Base-by-base conservation (phyloP, 257 asterid species). In the Cruciata laevipes region DNA sequence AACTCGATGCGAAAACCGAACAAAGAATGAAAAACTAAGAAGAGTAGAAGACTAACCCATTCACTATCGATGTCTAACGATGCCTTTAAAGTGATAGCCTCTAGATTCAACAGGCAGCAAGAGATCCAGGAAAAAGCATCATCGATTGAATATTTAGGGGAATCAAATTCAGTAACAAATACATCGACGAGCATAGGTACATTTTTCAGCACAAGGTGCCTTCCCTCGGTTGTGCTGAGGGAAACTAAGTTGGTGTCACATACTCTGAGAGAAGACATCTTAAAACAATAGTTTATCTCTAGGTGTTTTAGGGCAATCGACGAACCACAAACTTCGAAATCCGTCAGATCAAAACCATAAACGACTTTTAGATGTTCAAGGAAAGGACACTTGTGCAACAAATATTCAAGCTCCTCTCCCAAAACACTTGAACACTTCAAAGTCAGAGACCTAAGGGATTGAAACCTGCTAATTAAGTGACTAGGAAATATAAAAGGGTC, bases 181-280 rank as follows among this genome's bases (percentile, higher is more conserved):
- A 86, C 67, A 61, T 80, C 83, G 10, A 68, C 78, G n/a, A 84
- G 89, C 86, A 73, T 80, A 2, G 83, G 81, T 38, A 80, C 83
- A 63, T 86, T 77, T 47, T 44, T 66, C 24, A 83, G 61, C 44
- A 70, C 24, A 35, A 86, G 71, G 2, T 0, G 3, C 13, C 0
- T 1, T 6, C 16, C n/a, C 1, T 4, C 3, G 3, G 75, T 17
- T 5, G 51, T 27, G 76, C 77, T 70, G 71, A 78, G 74, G 73
- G 85, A 72, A 17, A 81, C 75, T 18, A 83, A 73, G 69, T 82
- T 81, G n/a, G 79, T 74, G 47, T 80, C 71, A 12, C 78, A 69
- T 38, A 80, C 61, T 76, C 68, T 76, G 18, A 86, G 17, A 61
- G 8, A 72, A 76, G n/a, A 78, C 33, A 52, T 18, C 3, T 10